These are phyloP conservation scores for Colletotrichum siamense DNA, from an alignment of 2,329 filamentous ascomycete species.

Conservation along the genomic window DNA sequence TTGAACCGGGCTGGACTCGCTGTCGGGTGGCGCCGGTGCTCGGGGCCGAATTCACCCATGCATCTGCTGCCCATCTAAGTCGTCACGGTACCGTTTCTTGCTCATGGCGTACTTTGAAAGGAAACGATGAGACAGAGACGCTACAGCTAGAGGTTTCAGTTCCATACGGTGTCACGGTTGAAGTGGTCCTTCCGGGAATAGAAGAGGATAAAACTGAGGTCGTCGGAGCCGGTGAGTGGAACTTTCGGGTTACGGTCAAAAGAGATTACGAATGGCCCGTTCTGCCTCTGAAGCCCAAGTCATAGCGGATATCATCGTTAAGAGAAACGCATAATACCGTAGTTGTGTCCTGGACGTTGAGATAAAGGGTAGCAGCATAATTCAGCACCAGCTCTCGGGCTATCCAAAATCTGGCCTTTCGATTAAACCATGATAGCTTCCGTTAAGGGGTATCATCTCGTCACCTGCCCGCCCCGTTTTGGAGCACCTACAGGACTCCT, in stretches of 20 bases:
- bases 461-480: neutral
- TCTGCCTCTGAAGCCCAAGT: neutral
- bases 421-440: neutral
- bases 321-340: neutral
- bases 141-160: neutral
- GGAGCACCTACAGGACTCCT: neutral
- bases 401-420: neutral
- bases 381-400: neutral
- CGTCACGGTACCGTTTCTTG: neutral
- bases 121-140: neutral
- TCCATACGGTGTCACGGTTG: neutral
- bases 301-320: neutral
- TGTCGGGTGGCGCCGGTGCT: neutral
- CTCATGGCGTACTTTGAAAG: neutral
- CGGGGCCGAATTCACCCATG: neutral
- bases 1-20: conserved; percentile 28
- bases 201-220: neutral
- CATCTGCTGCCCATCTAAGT: neutral
- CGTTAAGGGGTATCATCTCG: neutral
- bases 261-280: conserved; percentile 5
- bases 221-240: neutral
- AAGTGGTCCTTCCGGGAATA: conserved; percentile 6
- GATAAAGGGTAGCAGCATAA: neutral
- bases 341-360: neutral
- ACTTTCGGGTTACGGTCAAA: neutral